Evolutionary conservation across 345 rosid species (phyloP).

Genomic region (Lumnitzera littorea): DNA sequence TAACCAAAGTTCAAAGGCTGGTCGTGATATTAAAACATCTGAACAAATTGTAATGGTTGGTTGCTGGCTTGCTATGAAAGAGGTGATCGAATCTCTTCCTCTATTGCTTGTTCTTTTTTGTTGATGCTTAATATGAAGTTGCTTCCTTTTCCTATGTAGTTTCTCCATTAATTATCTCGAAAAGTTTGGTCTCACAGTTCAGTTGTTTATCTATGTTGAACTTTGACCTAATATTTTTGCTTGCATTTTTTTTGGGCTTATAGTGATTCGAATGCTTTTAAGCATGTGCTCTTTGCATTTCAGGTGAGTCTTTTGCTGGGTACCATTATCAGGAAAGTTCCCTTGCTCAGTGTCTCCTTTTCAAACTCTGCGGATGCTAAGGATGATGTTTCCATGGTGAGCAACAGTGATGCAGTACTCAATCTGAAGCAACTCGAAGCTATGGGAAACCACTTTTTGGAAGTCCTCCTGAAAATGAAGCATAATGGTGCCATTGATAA

Average conservation of each 20-base stretch:
- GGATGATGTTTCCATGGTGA: conserved; percentile 22
- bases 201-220: not conserved
- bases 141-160: conserved; percentile 1
- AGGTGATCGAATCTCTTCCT: conserved; percentile 40
- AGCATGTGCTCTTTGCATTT: conserved; percentile 13
- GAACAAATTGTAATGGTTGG: conserved; percentile 95
- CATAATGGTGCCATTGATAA: conserved; percentile 97
- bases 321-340: conserved; percentile 82
- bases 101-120: conserved; percentile 9
- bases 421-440: conserved; percentile 77
- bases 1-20: conserved; percentile 27
- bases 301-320: conserved; percentile 97
- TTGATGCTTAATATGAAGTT: not conserved
- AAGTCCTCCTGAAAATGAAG: conserved; percentile 94
- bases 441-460: conserved; percentile 89
- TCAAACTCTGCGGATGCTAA: conserved; percentile 29
- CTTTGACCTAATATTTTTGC: not conserved
- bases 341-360: conserved; percentile 51
- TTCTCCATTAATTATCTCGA: not conserved
- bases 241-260: not conserved
- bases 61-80: conserved; percentile 99
- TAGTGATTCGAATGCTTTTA: too few relatives aligned
- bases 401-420: conserved; percentile 38
- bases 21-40: conserved; percentile 35
- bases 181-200: not conserved